Evolutionary conservation across 371 early-diverging fungal genomes (phyloP), one percentile per base, ranked within the genome.

Genomic region (Mortierella sp.): DNA sequence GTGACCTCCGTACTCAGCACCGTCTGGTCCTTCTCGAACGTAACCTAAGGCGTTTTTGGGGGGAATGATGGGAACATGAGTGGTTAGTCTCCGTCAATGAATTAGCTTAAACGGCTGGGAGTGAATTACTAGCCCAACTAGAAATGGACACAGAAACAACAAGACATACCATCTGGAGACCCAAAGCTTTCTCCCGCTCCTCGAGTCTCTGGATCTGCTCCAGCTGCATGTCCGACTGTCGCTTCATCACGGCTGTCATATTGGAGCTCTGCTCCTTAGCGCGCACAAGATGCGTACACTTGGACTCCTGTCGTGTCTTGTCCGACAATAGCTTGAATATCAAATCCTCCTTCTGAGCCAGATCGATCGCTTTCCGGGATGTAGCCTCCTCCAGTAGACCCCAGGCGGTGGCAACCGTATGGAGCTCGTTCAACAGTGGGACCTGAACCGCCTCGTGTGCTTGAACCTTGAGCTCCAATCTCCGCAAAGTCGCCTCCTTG

Each of bases 151-250:
- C 46, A 74, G n/a, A 56, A 49, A 2, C 27, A n/a, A 54, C n/a
- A 75, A 65, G 41, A 48, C 72, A 3, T 79, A 83, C 83, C 84
- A 96, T 85, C 87, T 96, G 96, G 68, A 87, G 89, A 29, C 88
- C 89, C 27, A 95, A 81, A 27, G 87, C 88, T 79, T 93, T 93
- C 79, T 96, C 97, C 44, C 92, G 92, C 74, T 96, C 96, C 76
- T 96, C 96, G n/a, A 95, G 83, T 55, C 91, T 91, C 63, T 93
- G 91, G 70, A 96, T 95, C 81, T 93, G 93, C 68, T 95, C 97
- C 80, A 96, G 87, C 85, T 96, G 97, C 90, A 95, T 96, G 74
- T 96, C 95, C 38, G 93, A 93, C 87, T 96, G 96, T 49, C 90
- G 89, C 75, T 93, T 93, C 76, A 96, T 87, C 7, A 96, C 94